phyloP scores from a whole-genome alignment of 2,329 filamentous ascomycete genomes.

The Bipolaris zeicola region DNA sequence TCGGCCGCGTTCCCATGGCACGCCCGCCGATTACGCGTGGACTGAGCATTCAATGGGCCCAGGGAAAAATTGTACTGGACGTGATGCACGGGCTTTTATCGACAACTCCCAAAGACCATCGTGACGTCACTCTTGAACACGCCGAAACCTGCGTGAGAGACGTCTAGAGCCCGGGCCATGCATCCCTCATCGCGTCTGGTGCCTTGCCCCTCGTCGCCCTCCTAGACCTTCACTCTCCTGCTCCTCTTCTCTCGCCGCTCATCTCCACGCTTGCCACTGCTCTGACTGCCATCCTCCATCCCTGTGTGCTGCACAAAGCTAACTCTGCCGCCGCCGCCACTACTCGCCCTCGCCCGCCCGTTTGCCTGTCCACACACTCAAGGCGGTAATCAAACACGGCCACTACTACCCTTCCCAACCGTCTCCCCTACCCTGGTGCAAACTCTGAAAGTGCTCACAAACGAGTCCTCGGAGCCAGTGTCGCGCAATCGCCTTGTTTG shows the following conservation, averaged over 20 bases:
- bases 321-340: constrained; percentile 22
- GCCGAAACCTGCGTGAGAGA: constrained; percentile 20
- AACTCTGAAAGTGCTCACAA: constrained; percentile 9
- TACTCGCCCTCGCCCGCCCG: constrained; percentile 25
- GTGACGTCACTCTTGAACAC: constrained; percentile 18
- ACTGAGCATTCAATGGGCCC: background rate
- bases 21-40: background rate
- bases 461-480: constrained; percentile 8
- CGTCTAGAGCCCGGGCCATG: constrained; percentile 12
- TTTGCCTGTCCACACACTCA: constrained; percentile 12
- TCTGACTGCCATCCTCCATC: constrained; percentile 25
- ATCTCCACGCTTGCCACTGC: constrained; percentile 30
- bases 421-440: constrained; percentile 8
- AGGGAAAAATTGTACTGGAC: constrained; percentile 4
- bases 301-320: constrained; percentile 23
- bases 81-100: constrained; percentile 17
- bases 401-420: constrained; percentile 1
- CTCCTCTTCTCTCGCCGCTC: constrained; percentile 21
- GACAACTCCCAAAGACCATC: constrained; percentile 23
- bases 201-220: constrained; percentile 17
- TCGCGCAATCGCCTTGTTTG: constrained; percentile 18
- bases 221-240: constrained; percentile 20
- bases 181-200: constrained; percentile 15
- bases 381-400: constrained; percentile 8
- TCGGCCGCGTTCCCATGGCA: background rate